A percentile compares a stretch with the other conserved stretches of the same genome.
Conservation (phyloP, 805 yeast species). For the Danielia oregonensis region DNA sequence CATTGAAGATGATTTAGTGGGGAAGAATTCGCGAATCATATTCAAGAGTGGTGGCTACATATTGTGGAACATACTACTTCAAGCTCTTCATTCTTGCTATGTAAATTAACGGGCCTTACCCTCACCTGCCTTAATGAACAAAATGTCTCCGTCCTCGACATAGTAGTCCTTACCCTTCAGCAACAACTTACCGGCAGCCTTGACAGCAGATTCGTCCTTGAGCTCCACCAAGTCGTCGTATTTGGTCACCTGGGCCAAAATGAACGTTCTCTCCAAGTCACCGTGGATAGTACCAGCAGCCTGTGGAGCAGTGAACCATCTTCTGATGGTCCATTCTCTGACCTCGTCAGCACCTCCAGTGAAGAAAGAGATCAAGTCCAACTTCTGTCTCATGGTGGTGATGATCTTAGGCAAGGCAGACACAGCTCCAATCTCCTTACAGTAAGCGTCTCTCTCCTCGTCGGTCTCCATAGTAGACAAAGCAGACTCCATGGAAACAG, state of each 20-base stretch:
- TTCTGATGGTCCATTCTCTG: conserved; percentile 83
- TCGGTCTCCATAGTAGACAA: conserved; percentile 76
- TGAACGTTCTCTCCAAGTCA: conserved; percentile 76
- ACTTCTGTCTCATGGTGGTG: conserved; percentile 57
- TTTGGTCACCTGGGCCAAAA: conserved; percentile 71
- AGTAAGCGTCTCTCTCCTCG: conserved; percentile 47
- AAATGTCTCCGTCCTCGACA: conserved; percentile 92
- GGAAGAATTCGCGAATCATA: no score
- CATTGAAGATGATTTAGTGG: not conserved
- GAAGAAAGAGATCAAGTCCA: conserved; percentile 75
- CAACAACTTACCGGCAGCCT: conserved; percentile 82
- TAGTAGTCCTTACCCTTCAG: conserved; percentile 93
- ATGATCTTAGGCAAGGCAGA: conserved; percentile 87
- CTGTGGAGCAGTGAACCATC: conserved; percentile 74
- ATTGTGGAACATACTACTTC: no score
- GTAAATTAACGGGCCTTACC: conserved; percentile 67
- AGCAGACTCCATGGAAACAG: conserved; percentile 72
- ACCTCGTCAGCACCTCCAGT: conserved; percentile 86
- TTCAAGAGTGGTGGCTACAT: no score
- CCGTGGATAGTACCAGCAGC: conserved; percentile 91
- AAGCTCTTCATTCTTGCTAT: no score
- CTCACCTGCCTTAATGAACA: conserved; percentile 91
- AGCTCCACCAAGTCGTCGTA: conserved; percentile 55
- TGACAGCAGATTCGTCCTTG: conserved; percentile 74
- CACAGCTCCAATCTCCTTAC: conserved; percentile 63